phyloP scores from a whole-genome alignment of 495 filamentous ascomycete species.

The Penicillium dipodomyicola region DNA sequence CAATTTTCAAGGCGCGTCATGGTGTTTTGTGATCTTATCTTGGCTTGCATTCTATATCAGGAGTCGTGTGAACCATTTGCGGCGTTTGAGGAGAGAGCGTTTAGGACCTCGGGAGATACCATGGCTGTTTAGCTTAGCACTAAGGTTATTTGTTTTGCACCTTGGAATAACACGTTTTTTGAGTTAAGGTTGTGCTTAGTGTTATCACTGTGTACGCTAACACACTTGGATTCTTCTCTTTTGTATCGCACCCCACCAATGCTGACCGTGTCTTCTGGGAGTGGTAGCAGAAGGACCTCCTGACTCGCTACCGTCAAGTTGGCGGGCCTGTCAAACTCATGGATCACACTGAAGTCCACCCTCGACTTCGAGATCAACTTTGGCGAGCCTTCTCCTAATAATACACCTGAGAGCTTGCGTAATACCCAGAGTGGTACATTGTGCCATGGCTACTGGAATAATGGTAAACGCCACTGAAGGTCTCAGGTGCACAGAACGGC shows the following conservation, averaged over 20 bases:
- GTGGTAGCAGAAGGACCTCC: slow-evolving; percentile 50
- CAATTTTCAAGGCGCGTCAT: slow-evolving; percentile 78
- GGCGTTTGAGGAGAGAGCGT: slow-evolving; percentile 2
- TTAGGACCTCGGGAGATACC: slow-evolving; percentile 5
- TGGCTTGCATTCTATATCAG: slow-evolving; percentile 7
- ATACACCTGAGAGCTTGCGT: slow-evolving; percentile 17
- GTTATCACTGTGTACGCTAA: neutral
- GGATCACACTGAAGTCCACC: slow-evolving; percentile 20
- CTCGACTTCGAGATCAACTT: slow-evolving; percentile 23
- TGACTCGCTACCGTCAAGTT: slow-evolving; percentile 19
- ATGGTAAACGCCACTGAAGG: neutral
- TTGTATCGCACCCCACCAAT: slow-evolving; percentile 51
- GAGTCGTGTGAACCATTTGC: neutral
- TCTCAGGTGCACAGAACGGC: neutral
- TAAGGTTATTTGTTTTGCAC: neutral
- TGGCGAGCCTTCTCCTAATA: slow-evolving; percentile 17
- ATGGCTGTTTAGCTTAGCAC: slow-evolving; percentile 1
- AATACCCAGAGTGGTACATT: slow-evolving; percentile 14
- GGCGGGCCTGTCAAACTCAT: slow-evolving; percentile 20
- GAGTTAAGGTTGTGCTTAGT: neutral
- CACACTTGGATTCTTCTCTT: slow-evolving; percentile 46
- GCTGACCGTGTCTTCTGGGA: slow-evolving; percentile 55
- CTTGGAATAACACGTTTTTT: slow-evolving; percentile 11
- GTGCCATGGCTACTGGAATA: slow-evolving; percentile 19
- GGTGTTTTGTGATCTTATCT: slow-evolving; percentile 57